Percentiles rank a stretch among this genome's conserved stretches.
Conservation (phyloP, 2,329 filamentous ascomycete genomes). For the Colletotrichum cordylinicola region DNA sequence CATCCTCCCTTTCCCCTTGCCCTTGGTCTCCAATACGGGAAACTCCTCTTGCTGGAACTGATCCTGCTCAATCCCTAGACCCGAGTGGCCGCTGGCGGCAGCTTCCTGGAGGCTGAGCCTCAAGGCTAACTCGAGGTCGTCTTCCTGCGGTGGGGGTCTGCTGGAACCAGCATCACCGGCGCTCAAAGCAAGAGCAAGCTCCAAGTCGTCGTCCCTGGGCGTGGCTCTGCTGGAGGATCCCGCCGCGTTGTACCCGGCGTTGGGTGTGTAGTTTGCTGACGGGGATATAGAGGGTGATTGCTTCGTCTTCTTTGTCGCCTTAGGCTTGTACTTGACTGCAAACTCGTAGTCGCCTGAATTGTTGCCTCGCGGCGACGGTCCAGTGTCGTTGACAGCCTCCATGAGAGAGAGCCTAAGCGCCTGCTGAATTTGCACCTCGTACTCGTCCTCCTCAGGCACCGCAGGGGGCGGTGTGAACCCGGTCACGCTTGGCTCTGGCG, state of each 20-base stretch:
- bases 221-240: constrained; percentile 14
- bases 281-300: constrained; percentile 38
- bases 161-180: constrained; percentile 46
- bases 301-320: constrained; percentile 45
- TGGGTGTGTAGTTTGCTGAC: constrained; percentile 39
- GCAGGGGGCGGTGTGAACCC: constrained; percentile 40
- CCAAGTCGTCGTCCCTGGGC: constrained; percentile 59
- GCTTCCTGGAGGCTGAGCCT: constrained; percentile 47
- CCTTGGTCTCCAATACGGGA: constrained; percentile 42
- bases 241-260: background rate
- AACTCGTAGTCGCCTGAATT: constrained; percentile 57
- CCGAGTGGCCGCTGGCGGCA: constrained; percentile 30
- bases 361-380: constrained; percentile 49
- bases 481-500: constrained; percentile 59
- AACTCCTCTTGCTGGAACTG: constrained; percentile 40
- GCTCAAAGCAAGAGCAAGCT: constrained; percentile 65
- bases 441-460: constrained; percentile 51
- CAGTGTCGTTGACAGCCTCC: constrained; percentile 56
- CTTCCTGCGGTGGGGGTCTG: constrained; percentile 52
- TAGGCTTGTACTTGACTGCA: constrained; percentile 53
- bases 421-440: constrained; percentile 66
- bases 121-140: constrained; percentile 66
- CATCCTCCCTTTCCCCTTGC: constrained; percentile 50
- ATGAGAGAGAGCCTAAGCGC: constrained; percentile 67
- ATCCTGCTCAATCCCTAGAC: constrained; percentile 30